phyloP scores from a whole-genome alignment of 140 eudicot genomes.

The Erigeron philadelphicus region DNA sequence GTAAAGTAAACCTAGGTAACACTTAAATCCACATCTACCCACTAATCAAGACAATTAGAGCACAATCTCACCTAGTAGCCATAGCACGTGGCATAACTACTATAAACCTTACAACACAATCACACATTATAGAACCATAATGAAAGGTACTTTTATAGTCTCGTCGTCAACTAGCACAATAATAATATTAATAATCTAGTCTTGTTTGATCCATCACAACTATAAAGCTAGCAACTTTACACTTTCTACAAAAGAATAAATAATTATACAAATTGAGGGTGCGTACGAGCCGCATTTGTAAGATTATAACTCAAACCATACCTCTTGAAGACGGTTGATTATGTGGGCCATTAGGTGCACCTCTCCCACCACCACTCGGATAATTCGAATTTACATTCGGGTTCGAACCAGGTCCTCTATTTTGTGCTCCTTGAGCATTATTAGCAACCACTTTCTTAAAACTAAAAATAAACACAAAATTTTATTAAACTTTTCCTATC shows the following conservation, averaged over 20 bases:
- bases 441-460: slow-evolving; percentile 52
- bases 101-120: background rate
- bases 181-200: background rate
- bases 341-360: slow-evolving; percentile 58
- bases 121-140: background rate
- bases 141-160: no score
- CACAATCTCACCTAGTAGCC: background rate
- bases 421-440: slow-evolving; percentile 70
- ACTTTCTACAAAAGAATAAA: background rate
- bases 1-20: background rate
- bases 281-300: background rate
- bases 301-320: slow-evolving; percentile 31
- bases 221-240: background rate
- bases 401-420: slow-evolving; percentile 34
- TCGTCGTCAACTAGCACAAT: background rate
- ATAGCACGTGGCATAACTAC: background rate
- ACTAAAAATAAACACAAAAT: slow-evolving; percentile 17
- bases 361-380: slow-evolving; percentile 26
- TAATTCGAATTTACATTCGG: slow-evolving; percentile 28
- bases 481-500: background rate
- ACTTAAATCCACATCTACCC: background rate
- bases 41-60: background rate
- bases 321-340: slow-evolving; percentile 44
- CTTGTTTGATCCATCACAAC: background rate
- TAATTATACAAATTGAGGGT: background rate